Percentiles rank a stretch among this genome's conserved stretches.
These are phyloP conservation scores for Aureobasidium sp. DNA, from an alignment of 2,329 filamentous ascomycete genomes.

Conservation along the genomic window DNA sequence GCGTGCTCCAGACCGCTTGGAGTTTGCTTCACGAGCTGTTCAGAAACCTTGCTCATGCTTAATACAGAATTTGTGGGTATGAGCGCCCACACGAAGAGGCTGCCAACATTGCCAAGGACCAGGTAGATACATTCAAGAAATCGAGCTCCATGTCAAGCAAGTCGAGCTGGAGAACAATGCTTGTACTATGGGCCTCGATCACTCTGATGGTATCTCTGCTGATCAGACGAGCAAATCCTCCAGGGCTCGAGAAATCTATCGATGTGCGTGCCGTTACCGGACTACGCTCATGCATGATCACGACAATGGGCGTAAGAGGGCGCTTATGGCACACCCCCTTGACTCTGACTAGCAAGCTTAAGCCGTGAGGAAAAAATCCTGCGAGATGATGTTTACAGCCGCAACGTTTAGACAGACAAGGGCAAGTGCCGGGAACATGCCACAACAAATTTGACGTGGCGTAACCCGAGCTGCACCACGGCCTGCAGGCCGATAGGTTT, in stretches of 20 bases:
- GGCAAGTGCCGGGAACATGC: slow-evolving; percentile 8
- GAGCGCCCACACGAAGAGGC: neutral
- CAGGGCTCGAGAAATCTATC: no score
- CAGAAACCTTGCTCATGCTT: neutral
- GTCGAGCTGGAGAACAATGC: neutral
- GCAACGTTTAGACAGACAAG: neutral
- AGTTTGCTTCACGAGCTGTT: neutral
- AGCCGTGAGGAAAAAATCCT: neutral
- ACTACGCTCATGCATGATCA: neutral
- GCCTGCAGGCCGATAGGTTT: neutral
- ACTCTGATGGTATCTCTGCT: no score
- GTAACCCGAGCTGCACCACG: neutral
- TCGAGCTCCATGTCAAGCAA: neutral
- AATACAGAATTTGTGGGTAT: neutral
- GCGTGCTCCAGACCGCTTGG: slow-evolving; percentile 10
- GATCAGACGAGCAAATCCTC: no score
- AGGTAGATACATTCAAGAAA: neutral
- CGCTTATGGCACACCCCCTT: slow-evolving; percentile 9
- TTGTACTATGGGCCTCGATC: neutral
- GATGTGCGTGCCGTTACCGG: slow-evolving; percentile 12
- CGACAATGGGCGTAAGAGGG: neutral
- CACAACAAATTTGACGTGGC: slow-evolving; percentile 6
- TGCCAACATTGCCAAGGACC: neutral
- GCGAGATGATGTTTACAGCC: slow-evolving; percentile 11
- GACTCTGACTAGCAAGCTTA: slow-evolving; percentile 9